phyloP scores from a whole-genome alignment of 2,329 filamentous ascomycete species.

The Moelleriella libera region DNA sequence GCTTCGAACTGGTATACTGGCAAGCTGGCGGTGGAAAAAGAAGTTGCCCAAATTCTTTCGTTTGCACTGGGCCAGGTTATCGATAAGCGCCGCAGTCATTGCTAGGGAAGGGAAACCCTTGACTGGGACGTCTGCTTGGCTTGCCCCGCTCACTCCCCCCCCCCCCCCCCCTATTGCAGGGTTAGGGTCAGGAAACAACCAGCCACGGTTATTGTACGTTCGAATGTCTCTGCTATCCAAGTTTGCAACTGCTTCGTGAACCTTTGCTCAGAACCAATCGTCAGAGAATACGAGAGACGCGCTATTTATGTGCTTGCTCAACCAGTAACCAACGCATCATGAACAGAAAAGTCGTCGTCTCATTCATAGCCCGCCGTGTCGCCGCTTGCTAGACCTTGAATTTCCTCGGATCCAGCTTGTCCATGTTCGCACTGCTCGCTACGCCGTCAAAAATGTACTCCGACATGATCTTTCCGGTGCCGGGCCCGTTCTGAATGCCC shows the following conservation, averaged over 20 bases:
- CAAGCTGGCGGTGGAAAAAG: too few relatives aligned
- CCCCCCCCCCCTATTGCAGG: too few relatives aligned
- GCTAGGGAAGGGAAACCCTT: not conserved
- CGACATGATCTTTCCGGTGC: slow-evolving; percentile 67
- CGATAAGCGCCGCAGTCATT: not conserved
- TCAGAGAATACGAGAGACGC: too few relatives aligned
- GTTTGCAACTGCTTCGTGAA: too few relatives aligned
- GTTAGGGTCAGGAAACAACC: too few relatives aligned
- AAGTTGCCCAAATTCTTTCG: not conserved
- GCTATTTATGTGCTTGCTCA: too few relatives aligned
- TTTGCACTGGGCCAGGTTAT: not conserved
- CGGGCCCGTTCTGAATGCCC: slow-evolving; percentile 94
- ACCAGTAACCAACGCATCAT: too few relatives aligned
- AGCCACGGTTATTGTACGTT: too few relatives aligned
- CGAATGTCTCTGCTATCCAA: too few relatives aligned
- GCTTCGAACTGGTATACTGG: too few relatives aligned
- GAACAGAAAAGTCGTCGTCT: not conserved
- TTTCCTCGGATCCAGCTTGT: slow-evolving; percentile 51
- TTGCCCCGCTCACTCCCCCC: too few relatives aligned
- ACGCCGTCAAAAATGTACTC: slow-evolving; percentile 64
- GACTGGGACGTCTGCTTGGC: not conserved
- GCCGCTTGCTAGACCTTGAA: slow-evolving; percentile 32
- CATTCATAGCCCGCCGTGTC: not conserved
- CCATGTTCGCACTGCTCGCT: slow-evolving; percentile 53
- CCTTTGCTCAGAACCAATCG: too few relatives aligned